Conservation (phyloP, 78 protist species). For the Monosiga brevicollis region DNA sequence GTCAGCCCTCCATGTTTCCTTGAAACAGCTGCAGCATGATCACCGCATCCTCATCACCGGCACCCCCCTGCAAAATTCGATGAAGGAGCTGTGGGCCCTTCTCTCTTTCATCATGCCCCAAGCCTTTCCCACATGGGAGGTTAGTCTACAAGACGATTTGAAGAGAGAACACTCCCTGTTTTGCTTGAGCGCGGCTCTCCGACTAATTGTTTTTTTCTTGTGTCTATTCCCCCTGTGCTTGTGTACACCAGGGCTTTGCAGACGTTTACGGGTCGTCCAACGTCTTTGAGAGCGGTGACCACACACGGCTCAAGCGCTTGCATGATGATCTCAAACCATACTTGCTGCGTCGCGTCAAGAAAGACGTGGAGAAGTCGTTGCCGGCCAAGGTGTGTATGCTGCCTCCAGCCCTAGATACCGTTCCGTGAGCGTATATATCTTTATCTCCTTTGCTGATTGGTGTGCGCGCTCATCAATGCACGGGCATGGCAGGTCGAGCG, state of each 20-base stretch:
- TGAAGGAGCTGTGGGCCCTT: conserved; percentile 83
- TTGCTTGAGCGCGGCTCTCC: no score
- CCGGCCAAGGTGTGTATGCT: conserved; percentile 55
- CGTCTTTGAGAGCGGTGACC: conserved; percentile 31
- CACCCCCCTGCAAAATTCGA: conserved; percentile 72
- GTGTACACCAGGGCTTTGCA: no score
- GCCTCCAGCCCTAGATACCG: no score
- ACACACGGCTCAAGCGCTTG: conserved; percentile 12
- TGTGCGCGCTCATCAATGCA: background rate
- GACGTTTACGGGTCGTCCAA: conserved; percentile 37
- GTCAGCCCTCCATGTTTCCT: conserved; percentile 37
- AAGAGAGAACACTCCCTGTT: no score
- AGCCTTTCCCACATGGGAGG: conserved; percentile 31
- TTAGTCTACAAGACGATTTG: no score
- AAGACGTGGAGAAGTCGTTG: conserved; percentile 77
- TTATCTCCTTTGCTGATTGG: no score
- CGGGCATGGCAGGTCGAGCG: conserved; percentile 6
- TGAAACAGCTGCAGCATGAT: conserved; percentile 6
- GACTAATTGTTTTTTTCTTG: no score
- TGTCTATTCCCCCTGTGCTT: no score
- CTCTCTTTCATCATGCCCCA: conserved; percentile 68
- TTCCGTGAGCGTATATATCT: no score
- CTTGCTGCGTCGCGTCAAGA: conserved; percentile 73
- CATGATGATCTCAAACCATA: conserved; percentile 72
- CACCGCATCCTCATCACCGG: conserved; percentile 73